phyloP scores from a whole-genome alignment of 345 rosid genomes.

The Diplotaxis tenuifolia region DNA sequence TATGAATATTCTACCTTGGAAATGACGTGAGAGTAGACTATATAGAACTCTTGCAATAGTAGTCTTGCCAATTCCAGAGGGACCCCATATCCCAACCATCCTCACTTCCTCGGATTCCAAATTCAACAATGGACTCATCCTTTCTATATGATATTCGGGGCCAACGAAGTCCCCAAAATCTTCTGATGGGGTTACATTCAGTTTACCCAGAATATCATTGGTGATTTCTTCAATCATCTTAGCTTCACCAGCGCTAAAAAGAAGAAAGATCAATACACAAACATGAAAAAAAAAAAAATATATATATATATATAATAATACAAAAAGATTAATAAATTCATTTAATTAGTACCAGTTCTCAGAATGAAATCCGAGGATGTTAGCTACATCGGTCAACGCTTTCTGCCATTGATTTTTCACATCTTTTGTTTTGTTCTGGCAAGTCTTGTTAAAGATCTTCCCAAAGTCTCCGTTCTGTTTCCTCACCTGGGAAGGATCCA shows the following conservation, averaged over 20 bases:
- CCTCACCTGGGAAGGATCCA: slow-evolving; percentile 4
- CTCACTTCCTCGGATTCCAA: slow-evolving; percentile 3
- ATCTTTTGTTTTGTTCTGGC: neutral
- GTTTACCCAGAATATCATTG: neutral
- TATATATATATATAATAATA: neutral
- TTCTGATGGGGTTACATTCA: neutral
- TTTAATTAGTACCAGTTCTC: neutral
- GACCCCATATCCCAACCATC: slow-evolving; percentile 31
- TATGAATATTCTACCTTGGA: neutral
- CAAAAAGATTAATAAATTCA: neutral
- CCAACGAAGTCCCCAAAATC: slow-evolving; percentile 2
- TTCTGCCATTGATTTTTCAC: neutral
- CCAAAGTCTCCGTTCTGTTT: neutral
- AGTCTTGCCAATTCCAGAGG: slow-evolving; percentile 11
- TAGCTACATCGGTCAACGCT: slow-evolving; percentile 7
- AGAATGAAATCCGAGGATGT: slow-evolving; percentile 1
- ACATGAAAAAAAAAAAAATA: neutral
- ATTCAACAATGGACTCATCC: neutral
- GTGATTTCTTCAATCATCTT: slow-evolving; percentile 8
- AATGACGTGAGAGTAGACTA: neutral
- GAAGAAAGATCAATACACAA: neutral
- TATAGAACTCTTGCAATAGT: too few relatives aligned
- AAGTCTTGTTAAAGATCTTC: neutral
- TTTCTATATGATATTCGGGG: slow-evolving; percentile 5
- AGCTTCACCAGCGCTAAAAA: neutral